A percentile compares a stretch with the other conserved stretches of the same genome.
These are phyloP conservation scores for Closterium sp. DNA, from an alignment of 139 green algal genomes.

Conservation along the genomic window DNA sequence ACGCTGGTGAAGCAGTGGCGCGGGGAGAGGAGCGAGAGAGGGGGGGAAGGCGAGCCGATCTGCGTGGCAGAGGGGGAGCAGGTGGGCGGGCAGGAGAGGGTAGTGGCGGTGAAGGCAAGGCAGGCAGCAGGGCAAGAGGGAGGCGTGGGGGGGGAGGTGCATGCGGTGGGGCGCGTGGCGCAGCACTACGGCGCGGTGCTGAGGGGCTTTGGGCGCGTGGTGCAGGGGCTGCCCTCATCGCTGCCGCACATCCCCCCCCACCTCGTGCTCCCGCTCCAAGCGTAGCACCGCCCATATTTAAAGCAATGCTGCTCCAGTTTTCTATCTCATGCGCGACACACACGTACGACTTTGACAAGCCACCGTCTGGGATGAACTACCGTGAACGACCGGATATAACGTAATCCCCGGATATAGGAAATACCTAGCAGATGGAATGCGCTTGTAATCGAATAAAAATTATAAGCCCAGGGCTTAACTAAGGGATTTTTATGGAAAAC, in stretches of 20 bases:
- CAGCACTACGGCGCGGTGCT: not conserved
- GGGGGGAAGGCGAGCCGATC: too few species aligned
- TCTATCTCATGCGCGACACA: too few species aligned
- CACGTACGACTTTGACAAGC: too few species aligned
- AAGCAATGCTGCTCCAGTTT: too few species aligned
- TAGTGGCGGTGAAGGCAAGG: not conserved
- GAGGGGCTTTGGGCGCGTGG: not conserved
- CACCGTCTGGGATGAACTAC: too few species aligned
- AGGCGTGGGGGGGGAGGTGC: not conserved
- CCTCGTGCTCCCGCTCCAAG: not conserved
- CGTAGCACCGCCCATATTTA: not conserved
- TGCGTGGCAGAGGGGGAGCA: not conserved
- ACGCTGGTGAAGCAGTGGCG: not conserved
- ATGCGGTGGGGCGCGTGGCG: not conserved
- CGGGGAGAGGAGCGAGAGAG: not conserved
- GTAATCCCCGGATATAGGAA: too few species aligned
- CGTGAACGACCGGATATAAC: too few species aligned
- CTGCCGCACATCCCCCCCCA: not conserved
- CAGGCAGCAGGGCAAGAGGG: not conserved
- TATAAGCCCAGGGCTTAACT: too few species aligned
- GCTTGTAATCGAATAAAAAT: too few species aligned
- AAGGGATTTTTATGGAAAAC: too few species aligned
- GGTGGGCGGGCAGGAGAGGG: not conserved
- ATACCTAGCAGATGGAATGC: too few species aligned
- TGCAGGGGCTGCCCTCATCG: not conserved